Percentiles rank a stretch among this genome's conserved stretches.
Evolutionary conservation across 176 grass and related monocot genomes (phyloP).

Genomic region (Puccinellia tenuiflora): DNA sequence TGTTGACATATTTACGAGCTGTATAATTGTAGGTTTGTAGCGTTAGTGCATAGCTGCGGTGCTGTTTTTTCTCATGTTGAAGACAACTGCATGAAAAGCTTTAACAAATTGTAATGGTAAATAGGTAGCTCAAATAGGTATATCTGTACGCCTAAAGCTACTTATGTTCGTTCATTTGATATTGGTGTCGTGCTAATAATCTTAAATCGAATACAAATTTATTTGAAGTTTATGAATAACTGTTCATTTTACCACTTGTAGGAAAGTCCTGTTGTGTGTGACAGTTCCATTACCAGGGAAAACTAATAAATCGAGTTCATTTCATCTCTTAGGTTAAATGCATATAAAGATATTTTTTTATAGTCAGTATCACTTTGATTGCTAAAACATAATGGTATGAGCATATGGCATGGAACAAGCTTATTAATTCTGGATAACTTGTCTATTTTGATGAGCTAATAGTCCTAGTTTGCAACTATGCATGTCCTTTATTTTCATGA

Average conservation of each 20-base stretch:
- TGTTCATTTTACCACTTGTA: background rate
- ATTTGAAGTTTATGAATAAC: background rate
- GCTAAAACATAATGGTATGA: background rate
- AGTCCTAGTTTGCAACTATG: background rate
- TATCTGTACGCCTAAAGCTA: background rate
- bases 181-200: background rate
- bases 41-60: background rate
- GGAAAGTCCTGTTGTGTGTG: background rate
- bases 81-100: background rate
- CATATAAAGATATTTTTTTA: background rate
- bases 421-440: background rate
- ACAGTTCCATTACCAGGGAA: background rate
- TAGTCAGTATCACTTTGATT: too few species aligned
- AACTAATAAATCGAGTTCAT: background rate
- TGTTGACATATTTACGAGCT: background rate
- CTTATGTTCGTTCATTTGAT: background rate
- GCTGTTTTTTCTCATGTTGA: background rate
- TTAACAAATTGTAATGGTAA: background rate
- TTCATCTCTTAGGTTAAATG: background rate
- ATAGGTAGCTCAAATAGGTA: background rate
- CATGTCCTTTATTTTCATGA: background rate
- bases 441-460: background rate
- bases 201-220: background rate
- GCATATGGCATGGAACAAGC: background rate
- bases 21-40: background rate